Percentiles rank a stretch among this genome's conserved stretches.
These are phyloP conservation scores for Aspergillus brasiliensis DNA, from an alignment of 2,329 filamentous ascomycete species.

Conservation along the genomic window DNA sequence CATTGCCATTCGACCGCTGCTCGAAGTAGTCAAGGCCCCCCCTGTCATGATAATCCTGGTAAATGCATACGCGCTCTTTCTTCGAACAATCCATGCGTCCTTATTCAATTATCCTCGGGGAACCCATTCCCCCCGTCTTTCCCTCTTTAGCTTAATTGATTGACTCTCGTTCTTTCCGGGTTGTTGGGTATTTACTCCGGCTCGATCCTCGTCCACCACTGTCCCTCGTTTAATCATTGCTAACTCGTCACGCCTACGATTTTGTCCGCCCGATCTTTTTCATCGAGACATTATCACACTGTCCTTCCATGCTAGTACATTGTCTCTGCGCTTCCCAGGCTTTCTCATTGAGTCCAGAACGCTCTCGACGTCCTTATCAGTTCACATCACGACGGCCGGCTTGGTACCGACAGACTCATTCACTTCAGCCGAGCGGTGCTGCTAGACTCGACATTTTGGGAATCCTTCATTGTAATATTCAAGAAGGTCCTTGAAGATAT, in stretches of 20 bases:
- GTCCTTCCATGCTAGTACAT: neutral
- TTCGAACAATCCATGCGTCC: conserved; percentile 21
- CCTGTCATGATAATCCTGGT: conserved; percentile 14
- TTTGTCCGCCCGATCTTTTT: conserved; percentile 3
- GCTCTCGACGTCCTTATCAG: neutral
- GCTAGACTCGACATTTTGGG: neutral
- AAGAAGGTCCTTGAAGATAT: neutral
- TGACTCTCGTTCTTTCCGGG: conserved; percentile 14
- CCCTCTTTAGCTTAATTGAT: conserved; percentile 17
- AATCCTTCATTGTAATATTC: neutral
- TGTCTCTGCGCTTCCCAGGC: neutral
- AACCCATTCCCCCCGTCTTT: conserved; percentile 10
- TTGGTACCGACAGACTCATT: neutral
- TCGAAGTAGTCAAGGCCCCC: conserved; percentile 12
- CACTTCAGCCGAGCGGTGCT: neutral
- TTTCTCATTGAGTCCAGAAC: neutral
- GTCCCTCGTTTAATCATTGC: conserved; percentile 11
- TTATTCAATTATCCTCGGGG: conserved; percentile 16
- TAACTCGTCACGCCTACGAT: conserved; percentile 4
- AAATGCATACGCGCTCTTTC: conserved; percentile 16
- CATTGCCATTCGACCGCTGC: conserved; percentile 9
- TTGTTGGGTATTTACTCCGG: conserved; percentile 15
- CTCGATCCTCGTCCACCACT: conserved; percentile 4
- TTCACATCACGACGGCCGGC: neutral
- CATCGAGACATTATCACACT: conserved; percentile 5